Evolutionary conservation across 2,329 filamentous ascomycete species (phyloP).

Genomic region (Venturia pyrina): DNA sequence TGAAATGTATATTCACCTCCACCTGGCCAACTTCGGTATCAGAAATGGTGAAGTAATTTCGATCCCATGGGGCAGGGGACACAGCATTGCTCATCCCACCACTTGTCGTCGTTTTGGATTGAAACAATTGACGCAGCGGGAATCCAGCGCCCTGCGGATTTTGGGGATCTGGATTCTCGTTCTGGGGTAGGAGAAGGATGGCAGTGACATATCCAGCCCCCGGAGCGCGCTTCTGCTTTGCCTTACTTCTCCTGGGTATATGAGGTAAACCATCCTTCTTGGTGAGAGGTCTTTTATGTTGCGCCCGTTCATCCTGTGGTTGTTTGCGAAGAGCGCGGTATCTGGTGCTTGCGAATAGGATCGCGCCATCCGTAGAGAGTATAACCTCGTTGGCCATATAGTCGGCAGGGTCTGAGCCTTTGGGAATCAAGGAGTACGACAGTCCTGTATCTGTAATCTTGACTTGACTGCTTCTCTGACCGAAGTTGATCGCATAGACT

Average conservation of each 20-base stretch:
- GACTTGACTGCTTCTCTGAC: not conserved
- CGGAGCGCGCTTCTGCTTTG: not conserved
- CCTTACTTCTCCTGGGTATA: not conserved
- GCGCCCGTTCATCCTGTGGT: not conserved
- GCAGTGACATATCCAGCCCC: not conserved
- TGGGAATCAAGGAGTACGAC: slow-evolving; percentile 6
- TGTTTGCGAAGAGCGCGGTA: not conserved
- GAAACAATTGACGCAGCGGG: slow-evolving; percentile 6
- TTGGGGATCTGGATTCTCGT: not conserved
- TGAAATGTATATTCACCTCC: slow-evolving; percentile 45
- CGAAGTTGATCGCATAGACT: slow-evolving; percentile 52
- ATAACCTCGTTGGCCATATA: slow-evolving; percentile 7
- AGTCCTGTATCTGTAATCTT: slow-evolving; percentile 7
- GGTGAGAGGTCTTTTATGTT: not conserved
- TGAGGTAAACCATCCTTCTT: not conserved
- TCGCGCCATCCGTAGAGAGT: not conserved
- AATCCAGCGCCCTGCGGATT: not conserved
- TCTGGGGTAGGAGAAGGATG: slow-evolving; percentile 4
- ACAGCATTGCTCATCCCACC: slow-evolving; percentile 84
- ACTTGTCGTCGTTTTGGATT: slow-evolving; percentile 59
- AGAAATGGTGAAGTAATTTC: slow-evolving; percentile 82
- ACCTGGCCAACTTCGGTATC: slow-evolving; percentile 82
- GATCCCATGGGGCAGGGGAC: slow-evolving; percentile 68
- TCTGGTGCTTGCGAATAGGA: slow-evolving; percentile 8
- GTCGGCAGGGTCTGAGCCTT: not conserved